These are phyloP conservation scores for Colletotrichum euphorbiae DNA, from an alignment of 2,329 filamentous ascomycete genomes.

Conservation along the genomic window DNA sequence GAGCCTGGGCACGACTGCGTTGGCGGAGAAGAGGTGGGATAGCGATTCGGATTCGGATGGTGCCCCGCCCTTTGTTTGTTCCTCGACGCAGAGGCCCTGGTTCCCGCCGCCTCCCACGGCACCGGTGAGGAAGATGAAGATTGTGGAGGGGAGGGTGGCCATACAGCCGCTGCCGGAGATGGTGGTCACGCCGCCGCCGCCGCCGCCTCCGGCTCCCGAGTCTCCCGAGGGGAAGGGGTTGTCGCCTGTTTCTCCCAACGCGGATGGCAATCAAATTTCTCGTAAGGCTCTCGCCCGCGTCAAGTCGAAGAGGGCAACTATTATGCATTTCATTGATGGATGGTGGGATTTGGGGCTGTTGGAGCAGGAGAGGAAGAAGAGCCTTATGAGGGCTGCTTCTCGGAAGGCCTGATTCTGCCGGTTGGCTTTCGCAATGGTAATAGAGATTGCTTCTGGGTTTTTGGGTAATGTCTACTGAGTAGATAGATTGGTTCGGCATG, in stretches of 20 bases:
- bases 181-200: slow-evolving; percentile 38
- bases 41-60: slow-evolving; percentile 44
- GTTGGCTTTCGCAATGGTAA: neutral
- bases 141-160: slow-evolving; percentile 34
- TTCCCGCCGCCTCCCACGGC: slow-evolving; percentile 53
- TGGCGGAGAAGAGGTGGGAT: slow-evolving; percentile 49
- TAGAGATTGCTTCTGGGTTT: slow-evolving; percentile 11
- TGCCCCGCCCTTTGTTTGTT: slow-evolving; percentile 47
- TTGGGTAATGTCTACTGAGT: slow-evolving; percentile 39
- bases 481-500: slow-evolving; percentile 27
- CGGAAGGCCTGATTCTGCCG: slow-evolving; percentile 2
- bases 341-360: slow-evolving; percentile 67
- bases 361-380: slow-evolving; percentile 57
- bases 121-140: slow-evolving; percentile 29
- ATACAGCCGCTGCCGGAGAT: slow-evolving; percentile 34
- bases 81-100: slow-evolving; percentile 43
- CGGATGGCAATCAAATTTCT: neutral
- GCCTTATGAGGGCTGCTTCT: slow-evolving; percentile 43
- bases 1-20: slow-evolving; percentile 53
- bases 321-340: slow-evolving; percentile 61
- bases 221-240: neutral
- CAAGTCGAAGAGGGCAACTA: slow-evolving; percentile 57
- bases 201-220: slow-evolving; percentile 26
- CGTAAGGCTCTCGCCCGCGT: slow-evolving; percentile 28
- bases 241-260: slow-evolving; percentile 44